phyloP scores from a whole-genome alignment of 495 filamentous ascomycete species.

The Trichoderma gamsii region DNA sequence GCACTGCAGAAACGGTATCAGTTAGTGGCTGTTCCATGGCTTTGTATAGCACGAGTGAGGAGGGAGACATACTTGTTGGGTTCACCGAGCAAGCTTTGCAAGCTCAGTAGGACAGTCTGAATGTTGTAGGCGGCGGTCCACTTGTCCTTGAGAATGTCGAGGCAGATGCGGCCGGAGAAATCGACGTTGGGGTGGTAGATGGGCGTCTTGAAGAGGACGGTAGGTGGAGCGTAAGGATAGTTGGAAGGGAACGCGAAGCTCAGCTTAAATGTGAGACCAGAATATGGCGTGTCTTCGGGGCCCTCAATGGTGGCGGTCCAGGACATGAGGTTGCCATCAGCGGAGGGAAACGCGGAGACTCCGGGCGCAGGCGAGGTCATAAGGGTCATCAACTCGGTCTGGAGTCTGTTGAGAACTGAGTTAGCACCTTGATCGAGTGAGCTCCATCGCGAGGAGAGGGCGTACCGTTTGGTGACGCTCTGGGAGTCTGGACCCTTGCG shows the following conservation, averaged over 20 bases:
- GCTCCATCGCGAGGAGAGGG: conserved; percentile 14
- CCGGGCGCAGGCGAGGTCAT: conserved; percentile 93
- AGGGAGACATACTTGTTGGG: conserved; percentile 78
- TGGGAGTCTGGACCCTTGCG: conserved; percentile 55
- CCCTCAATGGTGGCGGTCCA: conserved; percentile 95
- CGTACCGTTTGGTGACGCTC: conserved; percentile 76
- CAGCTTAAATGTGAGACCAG: conserved; percentile 85
- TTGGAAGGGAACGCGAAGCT: conserved; percentile 83
- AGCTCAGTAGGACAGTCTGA: conserved; percentile 81
- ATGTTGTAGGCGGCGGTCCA: conserved; percentile 94
- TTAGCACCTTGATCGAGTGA: conserved; percentile 17
- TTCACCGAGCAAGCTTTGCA: conserved; percentile 93
- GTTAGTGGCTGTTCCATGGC: not conserved
- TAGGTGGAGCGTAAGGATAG: conserved; percentile 91
- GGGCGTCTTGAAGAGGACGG: conserved; percentile 86
- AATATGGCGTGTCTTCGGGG: conserved; percentile 86
- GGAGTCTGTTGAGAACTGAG: conserved; percentile 56
- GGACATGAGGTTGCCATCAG: conserved; percentile 78
- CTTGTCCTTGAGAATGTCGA: conserved; percentile 97
- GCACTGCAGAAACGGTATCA: conserved; percentile 49
- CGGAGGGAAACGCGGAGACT: conserved; percentile 89
- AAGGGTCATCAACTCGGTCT: conserved; percentile 94
- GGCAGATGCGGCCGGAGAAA: conserved; percentile 84
- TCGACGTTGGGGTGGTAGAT: conserved; percentile 95
- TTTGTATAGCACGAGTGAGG: not conserved